Base-by-base conservation (phyloP, 139 green algal species). In the Tetradesmus obliquus region DNA sequence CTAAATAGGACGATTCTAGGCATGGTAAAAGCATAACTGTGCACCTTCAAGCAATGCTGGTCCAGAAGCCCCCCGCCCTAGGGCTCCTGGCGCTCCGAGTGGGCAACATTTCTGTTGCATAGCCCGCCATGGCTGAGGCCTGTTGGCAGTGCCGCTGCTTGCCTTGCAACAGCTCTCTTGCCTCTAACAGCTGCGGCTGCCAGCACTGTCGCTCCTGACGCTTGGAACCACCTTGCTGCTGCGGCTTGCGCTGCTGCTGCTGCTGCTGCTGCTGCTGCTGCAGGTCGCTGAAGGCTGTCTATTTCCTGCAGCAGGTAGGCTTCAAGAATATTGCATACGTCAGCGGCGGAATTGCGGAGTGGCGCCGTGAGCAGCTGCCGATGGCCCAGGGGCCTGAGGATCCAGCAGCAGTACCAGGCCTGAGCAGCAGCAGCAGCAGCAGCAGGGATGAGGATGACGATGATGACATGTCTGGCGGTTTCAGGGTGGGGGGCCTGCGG, bases 221-320 rank as follows among this genome's bases (percentile, higher is more conserved):
- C 12, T 22, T n/a, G 17, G 20, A n/a, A 22, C 19, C 69, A 79
- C 17, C 58, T 62, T 72, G 60, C 60, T 71, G 0, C 17, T 19
- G 9, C 62, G 86, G 3, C 2, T 32, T 72, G 3, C 45, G 6
- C 6, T 88, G 51, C n/a, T 58, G 32, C 58, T 62, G 86, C 62
- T 58, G 84, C 19, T 71, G 45, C 32, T 86, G 53, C 0, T 80
- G 24, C 45, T 85, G 71, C 54, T 45, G 55, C 85, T 83, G 17
- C 72, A 91, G 88, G 76, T 91, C 88, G 3, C 53, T 88, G 57
- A 91, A 93, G 69, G 91, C 91, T 5, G 53, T 86, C 82, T 93
- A 92, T 55, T 93, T 86, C 87, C 87, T 93, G 55, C 87, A 91
- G 32, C 87, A 87, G 79, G 91, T 82, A 53, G 91, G 91, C 24